These are phyloP conservation scores for Didymosphaeria variabile DNA, from an alignment of 2,329 filamentous ascomycete genomes.

Conservation along the genomic window DNA sequence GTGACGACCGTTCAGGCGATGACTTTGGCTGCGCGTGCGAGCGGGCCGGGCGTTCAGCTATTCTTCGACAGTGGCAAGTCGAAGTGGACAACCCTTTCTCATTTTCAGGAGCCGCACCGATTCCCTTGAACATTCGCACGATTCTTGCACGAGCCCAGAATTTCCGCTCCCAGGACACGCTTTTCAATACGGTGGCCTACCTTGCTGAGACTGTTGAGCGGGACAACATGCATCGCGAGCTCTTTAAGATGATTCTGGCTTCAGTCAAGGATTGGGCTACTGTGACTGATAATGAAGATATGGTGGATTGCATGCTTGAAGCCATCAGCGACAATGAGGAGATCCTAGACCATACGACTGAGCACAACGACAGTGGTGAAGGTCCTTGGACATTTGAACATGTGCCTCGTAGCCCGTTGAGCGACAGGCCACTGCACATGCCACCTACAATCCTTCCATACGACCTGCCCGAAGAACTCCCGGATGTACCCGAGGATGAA, in stretches of 20 bases:
- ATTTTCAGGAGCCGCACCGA: neutral
- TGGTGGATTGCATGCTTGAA: neutral
- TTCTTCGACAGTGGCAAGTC: neutral
- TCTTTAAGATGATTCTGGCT: neutral
- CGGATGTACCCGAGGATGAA: neutral
- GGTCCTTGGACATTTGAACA: neutral
- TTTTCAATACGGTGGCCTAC: neutral
- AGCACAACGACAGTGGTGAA: neutral
- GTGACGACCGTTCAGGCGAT: neutral
- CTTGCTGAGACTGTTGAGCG: neutral
- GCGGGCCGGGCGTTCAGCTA: too few relatives aligned
- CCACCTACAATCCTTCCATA: neutral
- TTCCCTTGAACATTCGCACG: neutral
- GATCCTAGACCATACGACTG: neutral
- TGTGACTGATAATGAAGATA: neutral
- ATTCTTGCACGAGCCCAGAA: constrained; percentile 1
- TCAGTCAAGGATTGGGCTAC: neutral
- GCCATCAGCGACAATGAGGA: neutral
- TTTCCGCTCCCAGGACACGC: neutral
- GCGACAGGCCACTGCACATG: neutral
- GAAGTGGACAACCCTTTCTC: constrained; percentile 7
- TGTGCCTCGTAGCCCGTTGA: neutral
- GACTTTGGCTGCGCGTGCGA: neutral
- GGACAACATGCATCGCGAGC: neutral
- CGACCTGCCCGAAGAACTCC: constrained; percentile 2